Base-by-base conservation (phyloP, 257 asterid genomes). In the Solanum piurae region DNA sequence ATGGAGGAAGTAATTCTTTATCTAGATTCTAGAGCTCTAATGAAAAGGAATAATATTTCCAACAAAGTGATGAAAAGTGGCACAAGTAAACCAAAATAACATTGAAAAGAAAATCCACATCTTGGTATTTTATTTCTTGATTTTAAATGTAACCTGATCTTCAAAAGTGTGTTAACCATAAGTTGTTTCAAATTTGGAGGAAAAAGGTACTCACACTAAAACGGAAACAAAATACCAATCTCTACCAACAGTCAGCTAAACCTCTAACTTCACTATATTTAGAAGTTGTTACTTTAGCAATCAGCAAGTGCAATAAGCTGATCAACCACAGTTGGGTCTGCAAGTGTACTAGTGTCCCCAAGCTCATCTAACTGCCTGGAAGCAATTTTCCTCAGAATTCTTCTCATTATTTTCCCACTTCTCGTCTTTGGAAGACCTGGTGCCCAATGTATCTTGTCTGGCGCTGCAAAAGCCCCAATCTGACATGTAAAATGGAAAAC, bases 381-480 rank as follows among this genome's bases (percentile, higher is more conserved):
- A 83, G 99, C 99, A 83, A 95, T 97, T 91, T 97, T 97, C 93
- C 99, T 91, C 90, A 95, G 89, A 88, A 95, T 92, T 90, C 99
- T 90, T 91, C 99, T 93, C 99, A 95, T 97, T 88, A 97, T 97
- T 95, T 97, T 97, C 83, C 99, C 99, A 83, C 99, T 97, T 89
- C 99, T 95, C 1, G 99, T 97, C 96, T 97, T 97, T 62, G 99
- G 99, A 52, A 97, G 98, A 25, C 98, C 99, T 21, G 99, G 99
- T 40, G 99, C 99, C 99, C 98, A 95, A 66, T 97, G 99, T 83
- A 97, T 96, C 91, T 72, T 93, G 92, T 95, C 99, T 0, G 99
- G 99, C 12, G 99, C 94, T 46, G 98, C 99, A 89, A 97, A 95
- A 88, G 99, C 99, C 89, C 99, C 99, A 86, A 95, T 95, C 99